Conservation (phyloP, 371 early-diverging fungal genomes). For the Smittium culicis region DNA sequence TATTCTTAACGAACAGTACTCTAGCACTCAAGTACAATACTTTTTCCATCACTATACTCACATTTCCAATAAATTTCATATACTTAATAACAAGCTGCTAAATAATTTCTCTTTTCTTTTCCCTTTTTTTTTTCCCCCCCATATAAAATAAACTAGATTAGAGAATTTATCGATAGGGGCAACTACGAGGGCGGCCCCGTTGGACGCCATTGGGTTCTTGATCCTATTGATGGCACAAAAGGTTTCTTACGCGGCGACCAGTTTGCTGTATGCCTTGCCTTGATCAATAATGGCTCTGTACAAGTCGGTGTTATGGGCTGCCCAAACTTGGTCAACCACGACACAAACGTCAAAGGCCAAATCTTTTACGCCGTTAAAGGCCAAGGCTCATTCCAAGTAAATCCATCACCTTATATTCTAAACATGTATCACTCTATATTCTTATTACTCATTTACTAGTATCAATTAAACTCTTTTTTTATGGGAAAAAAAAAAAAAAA, state of each 20-base stretch:
- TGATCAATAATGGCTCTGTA: conserved; percentile 78
- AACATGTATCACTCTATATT: not conserved
- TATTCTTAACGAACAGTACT: no score
- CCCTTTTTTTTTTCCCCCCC: no score
- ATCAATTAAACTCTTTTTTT: no score
- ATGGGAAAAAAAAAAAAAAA: conserved; percentile 79
- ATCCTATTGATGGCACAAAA: conserved; percentile 90
- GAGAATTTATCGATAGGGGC: conserved; percentile 80
- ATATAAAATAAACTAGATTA: conserved; percentile 41
- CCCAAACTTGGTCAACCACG: conserved; percentile 71
- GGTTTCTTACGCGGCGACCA: conserved; percentile 95
- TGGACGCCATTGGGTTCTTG: conserved; percentile 87
- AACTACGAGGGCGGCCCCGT: conserved; percentile 60
- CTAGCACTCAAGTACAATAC: no score
- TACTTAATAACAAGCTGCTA: no score
- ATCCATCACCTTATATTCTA: conserved; percentile 36
- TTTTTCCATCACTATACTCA: no score
- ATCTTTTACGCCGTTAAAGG: conserved; percentile 67
- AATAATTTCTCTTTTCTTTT: no score
- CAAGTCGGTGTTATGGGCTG: conserved; percentile 86
- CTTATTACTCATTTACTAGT: no score
- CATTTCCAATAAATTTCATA: no score
- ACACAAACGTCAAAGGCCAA: conserved; percentile 39
- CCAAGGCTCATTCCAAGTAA: conserved; percentile 79
- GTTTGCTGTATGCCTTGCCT: conserved; percentile 89